These are phyloP conservation scores for Ceratobasidium sp. DNA, from an alignment of 1,284 basidiomycete species.

Conservation along the genomic window DNA sequence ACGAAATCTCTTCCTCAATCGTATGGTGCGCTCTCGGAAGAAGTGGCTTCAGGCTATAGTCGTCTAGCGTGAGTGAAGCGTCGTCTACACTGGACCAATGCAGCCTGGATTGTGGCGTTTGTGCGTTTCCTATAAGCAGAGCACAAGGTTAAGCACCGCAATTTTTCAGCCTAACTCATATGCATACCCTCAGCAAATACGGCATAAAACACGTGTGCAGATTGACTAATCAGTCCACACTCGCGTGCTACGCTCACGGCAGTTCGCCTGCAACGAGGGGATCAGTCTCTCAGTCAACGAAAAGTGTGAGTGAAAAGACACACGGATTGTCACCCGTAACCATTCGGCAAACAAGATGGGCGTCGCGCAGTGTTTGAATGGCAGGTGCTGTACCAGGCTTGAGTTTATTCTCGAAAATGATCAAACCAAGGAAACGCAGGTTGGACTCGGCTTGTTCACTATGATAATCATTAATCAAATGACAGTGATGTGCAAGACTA, in stretches of 20 bases:
- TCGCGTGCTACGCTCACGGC: slow-evolving; percentile 97
- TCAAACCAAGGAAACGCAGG: slow-evolving; percentile 91
- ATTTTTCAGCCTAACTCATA: too few species aligned
- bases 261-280: slow-evolving; percentile 63
- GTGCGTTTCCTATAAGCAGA: slow-evolving; percentile 68
- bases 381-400: slow-evolving; percentile 95
- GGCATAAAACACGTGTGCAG: slow-evolving; percentile 92
- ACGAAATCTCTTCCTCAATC: slow-evolving; percentile 73
- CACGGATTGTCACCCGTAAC: slow-evolving; percentile 95
- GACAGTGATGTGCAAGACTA: slow-evolving; percentile 14
- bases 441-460: slow-evolving; percentile 95
- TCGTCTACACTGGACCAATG: slow-evolving; percentile 97
- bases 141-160: not conserved
- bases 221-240: slow-evolving; percentile 88
- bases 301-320: not conserved
- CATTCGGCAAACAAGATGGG: slow-evolving; percentile 96
- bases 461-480: slow-evolving; percentile 36
- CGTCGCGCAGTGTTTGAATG: slow-evolving; percentile 86
- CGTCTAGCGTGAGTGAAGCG: slow-evolving; percentile 82
- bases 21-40: slow-evolving; percentile 69
- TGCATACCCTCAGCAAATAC: slow-evolving; percentile 80
- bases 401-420: slow-evolving; percentile 99
- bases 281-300: not conserved
- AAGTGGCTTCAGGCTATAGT: slow-evolving; percentile 84
- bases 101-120: slow-evolving; percentile 70